Percentiles rank a stretch among this genome's conserved stretches.
Evolutionary conservation across 257 asterid species (phyloP).

Genomic region (Buddleja alternifolia): DNA sequence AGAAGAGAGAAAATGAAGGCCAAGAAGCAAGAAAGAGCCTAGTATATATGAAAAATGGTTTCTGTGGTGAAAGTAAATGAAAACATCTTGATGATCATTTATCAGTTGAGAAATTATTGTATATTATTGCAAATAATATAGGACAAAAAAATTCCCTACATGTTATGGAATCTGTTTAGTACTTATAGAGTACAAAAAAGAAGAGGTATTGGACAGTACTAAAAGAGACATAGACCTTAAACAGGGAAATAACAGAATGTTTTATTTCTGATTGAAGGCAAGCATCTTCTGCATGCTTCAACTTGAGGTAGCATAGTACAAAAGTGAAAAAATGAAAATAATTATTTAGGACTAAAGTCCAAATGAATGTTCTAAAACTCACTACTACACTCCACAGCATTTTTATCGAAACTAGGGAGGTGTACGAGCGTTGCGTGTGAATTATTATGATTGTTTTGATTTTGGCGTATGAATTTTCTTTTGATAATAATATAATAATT

Average conservation of each 20-base stretch:
- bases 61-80: neutral
- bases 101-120: neutral
- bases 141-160: conserved; percentile 20
- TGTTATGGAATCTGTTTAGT: neutral
- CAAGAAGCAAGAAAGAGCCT: conserved; percentile 8
- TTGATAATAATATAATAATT: no score
- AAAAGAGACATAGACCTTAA: neutral
- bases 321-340: no score
- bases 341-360: neutral
- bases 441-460: no score
- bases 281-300: neutral
- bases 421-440: no score
- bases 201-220: neutral
- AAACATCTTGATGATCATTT: neutral
- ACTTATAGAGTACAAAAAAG: conserved; percentile 5
- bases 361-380: neutral
- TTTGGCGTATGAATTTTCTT: no score
- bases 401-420: no score
- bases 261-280: neutral
- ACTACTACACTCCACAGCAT: neutral
- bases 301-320: neutral
- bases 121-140: neutral
- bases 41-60: neutral
- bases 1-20: no score
- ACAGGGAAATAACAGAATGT: neutral